phyloP scores from a whole-genome alignment of 768 basidiomycete genomes.

The Pisolithus orientalis region DNA sequence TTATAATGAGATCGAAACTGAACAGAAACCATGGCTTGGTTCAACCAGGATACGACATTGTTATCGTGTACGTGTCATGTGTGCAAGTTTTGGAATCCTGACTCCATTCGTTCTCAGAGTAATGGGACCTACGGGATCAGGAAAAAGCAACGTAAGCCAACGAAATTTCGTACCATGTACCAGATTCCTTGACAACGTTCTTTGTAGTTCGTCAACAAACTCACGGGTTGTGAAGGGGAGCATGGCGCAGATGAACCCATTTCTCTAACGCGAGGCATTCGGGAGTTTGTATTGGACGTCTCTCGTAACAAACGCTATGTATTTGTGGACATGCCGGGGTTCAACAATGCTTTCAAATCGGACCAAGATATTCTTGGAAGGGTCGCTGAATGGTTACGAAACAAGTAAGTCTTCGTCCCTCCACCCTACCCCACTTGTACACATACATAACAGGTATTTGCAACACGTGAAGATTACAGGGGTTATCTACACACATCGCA shows the following conservation, averaged over 20 bases:
- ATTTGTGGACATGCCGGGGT: slow-evolving; percentile 15
- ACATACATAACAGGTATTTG: background rate
- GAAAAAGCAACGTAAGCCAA: too few relatives aligned
- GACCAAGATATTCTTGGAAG: background rate
- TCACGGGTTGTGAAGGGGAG: background rate
- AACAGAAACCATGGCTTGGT: too few relatives aligned
- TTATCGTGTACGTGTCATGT: too few relatives aligned
- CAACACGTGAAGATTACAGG: slow-evolving; percentile 18
- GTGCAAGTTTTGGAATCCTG: too few relatives aligned
- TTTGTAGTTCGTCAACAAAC: background rate
- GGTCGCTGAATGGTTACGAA: background rate
- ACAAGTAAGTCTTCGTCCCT: background rate
- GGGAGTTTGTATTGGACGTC: slow-evolving; percentile 12
- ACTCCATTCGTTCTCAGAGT: too few relatives aligned
- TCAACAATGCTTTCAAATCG: background rate
- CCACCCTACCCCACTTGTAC: too few relatives aligned
- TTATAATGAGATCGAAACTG: too few relatives aligned
- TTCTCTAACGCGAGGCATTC: slow-evolving; percentile 2
- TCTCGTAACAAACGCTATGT: slow-evolving; percentile 5
- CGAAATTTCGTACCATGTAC: too few relatives aligned
- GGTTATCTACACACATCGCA: slow-evolving; percentile 29
- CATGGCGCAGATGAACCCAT: background rate
- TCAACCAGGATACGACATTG: too few relatives aligned
- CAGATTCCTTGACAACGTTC: too few relatives aligned
- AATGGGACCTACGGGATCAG: too few relatives aligned